These are phyloP conservation scores for Poterioochromonas sp. DNA, from an alignment of 352 stramenopile genomes.

Conservation along the genomic window DNA sequence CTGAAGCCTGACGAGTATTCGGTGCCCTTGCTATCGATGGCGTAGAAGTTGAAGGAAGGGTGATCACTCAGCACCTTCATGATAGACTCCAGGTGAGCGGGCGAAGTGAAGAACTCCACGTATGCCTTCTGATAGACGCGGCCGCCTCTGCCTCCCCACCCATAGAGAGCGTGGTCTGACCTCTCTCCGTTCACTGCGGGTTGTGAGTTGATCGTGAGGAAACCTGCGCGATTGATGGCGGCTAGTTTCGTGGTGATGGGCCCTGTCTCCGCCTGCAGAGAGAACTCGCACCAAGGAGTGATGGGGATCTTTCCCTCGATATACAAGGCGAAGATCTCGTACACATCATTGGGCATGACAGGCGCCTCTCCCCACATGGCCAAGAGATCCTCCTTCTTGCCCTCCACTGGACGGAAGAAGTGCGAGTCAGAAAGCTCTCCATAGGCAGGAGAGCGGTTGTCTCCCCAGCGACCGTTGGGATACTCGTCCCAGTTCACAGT, in stretches of 20 bases:
- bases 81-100: conserved; percentile 63
- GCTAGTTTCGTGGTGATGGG: conserved; percentile 66
- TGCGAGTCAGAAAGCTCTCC: conserved; percentile 88
- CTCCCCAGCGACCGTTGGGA: conserved; percentile 88
- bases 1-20: conserved; percentile 64
- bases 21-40: conserved; percentile 72
- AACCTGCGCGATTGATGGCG: conserved; percentile 63
- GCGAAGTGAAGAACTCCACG: conserved; percentile 94
- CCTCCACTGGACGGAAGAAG: conserved; percentile 66
- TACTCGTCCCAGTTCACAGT: conserved; percentile 97
- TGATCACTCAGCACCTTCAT: conserved; percentile 44
- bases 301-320: conserved; percentile 79
- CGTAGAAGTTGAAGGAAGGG: conserved; percentile 60
- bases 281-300: conserved; percentile 91
- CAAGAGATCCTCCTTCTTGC: conserved; percentile 64
- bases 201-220: conserved; percentile 93
- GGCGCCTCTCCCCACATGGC: conserved; percentile 87
- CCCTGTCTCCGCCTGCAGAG: conserved; percentile 83
- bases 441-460: conserved; percentile 85
- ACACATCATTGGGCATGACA: conserved; percentile 73
- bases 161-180: conserved; percentile 84
- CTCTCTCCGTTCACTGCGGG: conserved; percentile 72
- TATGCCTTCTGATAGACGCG: conserved; percentile 98
- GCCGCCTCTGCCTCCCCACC: conserved; percentile 86
- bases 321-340: conserved; percentile 89